Percentiles rank a stretch among this genome's conserved stretches.
These are phyloP conservation scores for Suillus luteus DNA, from an alignment of 768 basidiomycete species.

Conservation along the genomic window DNA sequence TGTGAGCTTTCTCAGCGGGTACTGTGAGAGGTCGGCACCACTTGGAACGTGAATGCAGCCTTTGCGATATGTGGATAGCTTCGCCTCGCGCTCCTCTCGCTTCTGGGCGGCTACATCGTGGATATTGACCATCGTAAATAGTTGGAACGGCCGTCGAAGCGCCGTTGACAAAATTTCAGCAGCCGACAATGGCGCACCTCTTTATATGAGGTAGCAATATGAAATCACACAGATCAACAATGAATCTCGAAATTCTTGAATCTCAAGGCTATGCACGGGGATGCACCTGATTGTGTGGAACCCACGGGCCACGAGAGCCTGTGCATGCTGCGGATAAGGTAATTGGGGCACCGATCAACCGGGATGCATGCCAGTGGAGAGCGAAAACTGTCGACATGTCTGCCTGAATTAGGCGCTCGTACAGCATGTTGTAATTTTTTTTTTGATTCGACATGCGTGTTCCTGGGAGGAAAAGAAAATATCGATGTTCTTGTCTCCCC, in stretches of 20 bases:
- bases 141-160: neutral
- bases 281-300: neutral
- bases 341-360: neutral
- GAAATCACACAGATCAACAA: neutral
- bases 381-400: neutral
- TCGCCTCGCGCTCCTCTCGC: conserved; percentile 24
- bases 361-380: neutral
- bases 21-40: conserved; percentile 26
- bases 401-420: neutral
- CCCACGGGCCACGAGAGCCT: neutral
- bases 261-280: neutral
- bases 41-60: conserved; percentile 10
- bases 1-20: conserved; percentile 30
- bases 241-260: neutral
- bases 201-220: neutral
- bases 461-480: neutral
- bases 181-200: neutral
- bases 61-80: conserved; percentile 15
- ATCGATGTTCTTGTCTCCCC: neutral
- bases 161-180: neutral
- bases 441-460: neutral
- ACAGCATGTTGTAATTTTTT: neutral
- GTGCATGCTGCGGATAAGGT: neutral
- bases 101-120: conserved; percentile 21
- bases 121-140: neutral